phyloP scores from a whole-genome alignment of 2,329 filamentous ascomycete species.

The Cladophialophora exuberans region DNA sequence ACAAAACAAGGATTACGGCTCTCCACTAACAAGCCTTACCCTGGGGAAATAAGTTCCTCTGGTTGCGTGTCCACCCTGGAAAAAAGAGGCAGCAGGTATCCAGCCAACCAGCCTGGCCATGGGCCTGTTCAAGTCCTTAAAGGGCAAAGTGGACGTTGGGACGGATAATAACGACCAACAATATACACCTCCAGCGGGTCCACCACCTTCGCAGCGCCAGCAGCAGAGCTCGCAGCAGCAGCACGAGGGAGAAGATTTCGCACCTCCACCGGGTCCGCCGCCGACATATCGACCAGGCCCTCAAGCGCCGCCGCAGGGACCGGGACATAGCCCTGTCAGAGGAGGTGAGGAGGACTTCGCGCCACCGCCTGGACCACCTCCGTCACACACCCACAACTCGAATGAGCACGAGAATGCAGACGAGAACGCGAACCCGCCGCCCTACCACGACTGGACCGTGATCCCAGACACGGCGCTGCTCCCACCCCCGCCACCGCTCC shows the following conservation, averaged over 20 bases:
- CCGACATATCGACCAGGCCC: neutral
- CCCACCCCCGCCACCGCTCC: slow-evolving; percentile 61
- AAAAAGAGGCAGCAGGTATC: too few relatives aligned
- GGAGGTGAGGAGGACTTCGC: slow-evolving; percentile 9
- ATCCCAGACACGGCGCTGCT: slow-evolving; percentile 63
- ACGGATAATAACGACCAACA: slow-evolving; percentile 12
- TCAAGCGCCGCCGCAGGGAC: too few relatives aligned
- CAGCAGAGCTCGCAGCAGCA: neutral
- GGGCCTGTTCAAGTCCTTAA: slow-evolving; percentile 32
- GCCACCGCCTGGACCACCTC: slow-evolving; percentile 23
- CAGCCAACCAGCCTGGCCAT: slow-evolving; percentile 2
- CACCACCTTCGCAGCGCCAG: slow-evolving; percentile 37
- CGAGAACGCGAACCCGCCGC: slow-evolving; percentile 49
- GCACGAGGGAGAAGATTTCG: slow-evolving; percentile 13
- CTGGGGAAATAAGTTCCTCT: too few relatives aligned
- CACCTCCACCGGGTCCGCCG: slow-evolving; percentile 22
- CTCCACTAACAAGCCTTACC: too few relatives aligned
- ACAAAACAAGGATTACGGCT: too few relatives aligned
- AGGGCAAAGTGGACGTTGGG: slow-evolving; percentile 29
- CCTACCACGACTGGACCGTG: slow-evolving; percentile 66
- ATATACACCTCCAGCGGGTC: slow-evolving; percentile 28
- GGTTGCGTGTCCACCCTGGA: too few relatives aligned
- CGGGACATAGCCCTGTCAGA: too few relatives aligned
- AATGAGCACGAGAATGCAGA: too few relatives aligned
- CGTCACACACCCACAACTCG: too few relatives aligned